Base-by-base conservation (phyloP, 225 moss, liverwort and hornwort species). In the Polytrichum formosum region DNA sequence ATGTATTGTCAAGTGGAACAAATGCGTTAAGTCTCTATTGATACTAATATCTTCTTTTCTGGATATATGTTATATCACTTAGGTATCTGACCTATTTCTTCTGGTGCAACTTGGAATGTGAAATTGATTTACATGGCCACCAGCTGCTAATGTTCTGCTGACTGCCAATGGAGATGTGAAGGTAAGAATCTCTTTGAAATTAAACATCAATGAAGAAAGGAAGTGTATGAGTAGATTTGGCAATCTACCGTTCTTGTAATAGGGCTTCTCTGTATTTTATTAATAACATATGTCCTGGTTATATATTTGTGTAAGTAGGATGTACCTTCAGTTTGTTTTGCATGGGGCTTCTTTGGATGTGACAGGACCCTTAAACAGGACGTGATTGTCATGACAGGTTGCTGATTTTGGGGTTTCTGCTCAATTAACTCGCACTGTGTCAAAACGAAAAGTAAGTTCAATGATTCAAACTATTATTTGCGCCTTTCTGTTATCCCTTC, bases 391-490 rank as follows among this genome's bases (percentile, higher is more conserved):
- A 46, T 46, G 46, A 76, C 93, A 96, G 95, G 95, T 97, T 86
- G 96, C 94, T 89, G 96, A 97, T 79, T 97, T 97, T 69, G 96
- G 96, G 80, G 96, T 97, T 78, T 97, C 96, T 72, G 96, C 96
- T 63, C 94, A 97, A 79, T 79, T 97, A 67, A 97, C 96, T 59
- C 93, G 96, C 64, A 97, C 96, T 7, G 80, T 97, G 61, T 92
- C 96, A 33, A 97, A 97, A 73, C 92, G 96, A 81, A 97, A 97
- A 88, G 95, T 96, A 53, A 46, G 13, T 10, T 18, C 7, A 63
- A 63, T n/a, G 10, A 46, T 46, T 13, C 4, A 46, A 46, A 46
- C 46, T 13, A 46, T 46, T 13, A 13, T 46, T 46, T 46, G 16
- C 4, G 9, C 23, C 9, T 21, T 18, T 20, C 58, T 6, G 20